Conservation (phyloP, 2,329 filamentous ascomycete genomes). For the Aspergillus sp. region DNA sequence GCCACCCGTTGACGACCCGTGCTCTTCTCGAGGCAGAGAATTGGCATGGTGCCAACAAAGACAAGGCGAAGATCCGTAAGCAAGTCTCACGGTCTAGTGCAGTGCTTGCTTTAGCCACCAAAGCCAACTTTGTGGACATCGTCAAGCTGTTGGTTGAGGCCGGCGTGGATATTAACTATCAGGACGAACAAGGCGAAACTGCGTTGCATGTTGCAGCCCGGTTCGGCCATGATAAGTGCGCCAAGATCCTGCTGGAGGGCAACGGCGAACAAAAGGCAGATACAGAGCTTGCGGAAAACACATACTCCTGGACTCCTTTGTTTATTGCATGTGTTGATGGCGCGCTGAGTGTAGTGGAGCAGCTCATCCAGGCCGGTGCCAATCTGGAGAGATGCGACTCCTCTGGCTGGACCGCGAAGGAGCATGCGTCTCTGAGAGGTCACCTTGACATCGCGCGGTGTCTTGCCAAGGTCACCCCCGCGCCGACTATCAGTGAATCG, state of each 20-base stretch:
- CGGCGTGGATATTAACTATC: slow-evolving; percentile 90
- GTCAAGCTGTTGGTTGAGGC: slow-evolving; percentile 86
- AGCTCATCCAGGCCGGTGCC: slow-evolving; percentile 76
- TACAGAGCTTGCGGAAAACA: slow-evolving; percentile 75
- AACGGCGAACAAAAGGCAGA: slow-evolving; percentile 71
- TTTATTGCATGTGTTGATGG: slow-evolving; percentile 92
- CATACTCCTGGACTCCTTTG: slow-evolving; percentile 92
- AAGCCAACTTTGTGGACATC: slow-evolving; percentile 81
- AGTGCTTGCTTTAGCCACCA: slow-evolving; percentile 84
- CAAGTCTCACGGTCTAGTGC: slow-evolving; percentile 78
- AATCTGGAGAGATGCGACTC: slow-evolving; percentile 74
- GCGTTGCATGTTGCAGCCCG: slow-evolving; percentile 89
- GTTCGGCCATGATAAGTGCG: slow-evolving; percentile 81
- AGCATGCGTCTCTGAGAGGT: slow-evolving; percentile 87
- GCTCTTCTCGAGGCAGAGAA: slow-evolving; percentile 78
- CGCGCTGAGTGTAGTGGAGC: slow-evolving; percentile 70
- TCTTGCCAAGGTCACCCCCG: slow-evolving; percentile 61
- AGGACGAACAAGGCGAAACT: slow-evolving; percentile 85
- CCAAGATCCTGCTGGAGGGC: slow-evolving; percentile 71
- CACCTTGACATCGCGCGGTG: slow-evolving; percentile 78
- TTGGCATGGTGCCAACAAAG: slow-evolving; percentile 65
- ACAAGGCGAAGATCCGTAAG: slow-evolving; percentile 66
- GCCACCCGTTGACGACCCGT: slow-evolving; percentile 82
- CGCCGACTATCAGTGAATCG: slow-evolving; percentile 34
- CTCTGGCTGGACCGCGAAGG: slow-evolving; percentile 90